These are phyloP conservation scores for Rhizophagus sp. DNA, from an alignment of 192 early-diverging fungal genomes.

Conservation along the genomic window DNA sequence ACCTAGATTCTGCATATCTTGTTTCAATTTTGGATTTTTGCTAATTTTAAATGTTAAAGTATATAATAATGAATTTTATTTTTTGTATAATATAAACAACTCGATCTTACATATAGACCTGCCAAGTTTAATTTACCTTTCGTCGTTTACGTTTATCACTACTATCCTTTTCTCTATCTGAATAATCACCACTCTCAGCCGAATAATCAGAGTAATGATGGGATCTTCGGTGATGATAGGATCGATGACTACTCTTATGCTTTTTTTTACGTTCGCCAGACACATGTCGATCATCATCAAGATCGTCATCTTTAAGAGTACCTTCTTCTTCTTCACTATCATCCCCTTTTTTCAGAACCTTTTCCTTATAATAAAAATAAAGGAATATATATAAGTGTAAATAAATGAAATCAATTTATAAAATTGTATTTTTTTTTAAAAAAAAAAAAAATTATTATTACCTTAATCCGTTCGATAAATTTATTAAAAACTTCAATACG, in stretches of 20 bases:
- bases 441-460: constrained; percentile 19
- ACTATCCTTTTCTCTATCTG: constrained; percentile 34
- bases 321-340: constrained; percentile 71
- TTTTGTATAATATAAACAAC: not conserved
- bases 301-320: constrained; percentile 56
- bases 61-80: no score
- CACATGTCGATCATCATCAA: constrained; percentile 33
- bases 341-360: constrained; percentile 45
- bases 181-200: constrained; percentile 33
- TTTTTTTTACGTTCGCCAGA: constrained; percentile 17
- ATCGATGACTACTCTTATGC: constrained; percentile 25
- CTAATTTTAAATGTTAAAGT: not conserved
- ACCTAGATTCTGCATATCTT: constrained; percentile 15
- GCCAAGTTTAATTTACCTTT: constrained; percentile 24
- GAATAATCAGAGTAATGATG: constrained; percentile 31
- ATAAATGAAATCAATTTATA: not conserved
- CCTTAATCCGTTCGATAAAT: constrained; percentile 66
- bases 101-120: no score
- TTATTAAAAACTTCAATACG: constrained; percentile 75
- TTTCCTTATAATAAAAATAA: constrained; percentile 34
- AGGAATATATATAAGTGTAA: not conserved
- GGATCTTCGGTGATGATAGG: constrained; percentile 23
- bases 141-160: constrained; percentile 36
- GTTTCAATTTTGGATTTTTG: not conserved
- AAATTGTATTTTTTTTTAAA: not conserved